Evolutionary conservation across 768 basidiomycete species (phyloP).

Genomic region (Lanmaoa rubissima): DNA sequence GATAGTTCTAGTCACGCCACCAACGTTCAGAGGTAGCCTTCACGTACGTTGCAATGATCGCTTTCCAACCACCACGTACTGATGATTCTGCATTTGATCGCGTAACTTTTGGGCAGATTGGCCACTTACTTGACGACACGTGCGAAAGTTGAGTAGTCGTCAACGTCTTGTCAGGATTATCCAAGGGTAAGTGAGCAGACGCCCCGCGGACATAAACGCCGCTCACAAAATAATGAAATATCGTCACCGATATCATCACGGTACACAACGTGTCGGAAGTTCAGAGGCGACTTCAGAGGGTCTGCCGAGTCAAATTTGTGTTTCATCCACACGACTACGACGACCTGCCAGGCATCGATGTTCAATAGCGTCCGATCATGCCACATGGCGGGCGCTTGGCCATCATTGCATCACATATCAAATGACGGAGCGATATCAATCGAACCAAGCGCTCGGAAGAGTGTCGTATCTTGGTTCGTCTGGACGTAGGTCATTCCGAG

Average conservation of each 20-base stretch:
- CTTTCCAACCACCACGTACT: conserved; percentile 2
- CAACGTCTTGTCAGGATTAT: background rate
- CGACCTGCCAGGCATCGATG: too few relatives aligned
- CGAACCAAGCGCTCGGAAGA: conserved; percentile 3
- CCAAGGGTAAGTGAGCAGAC: background rate
- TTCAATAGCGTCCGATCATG: background rate
- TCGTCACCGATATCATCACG: background rate
- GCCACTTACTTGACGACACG: background rate
- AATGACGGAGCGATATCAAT: background rate
- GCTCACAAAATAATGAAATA: conserved; percentile 4
- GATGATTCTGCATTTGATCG: background rate
- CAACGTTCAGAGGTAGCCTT: background rate
- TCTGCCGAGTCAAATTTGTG: background rate
- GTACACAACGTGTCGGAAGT: background rate
- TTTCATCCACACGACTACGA: background rate
- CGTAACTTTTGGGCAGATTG: background rate
- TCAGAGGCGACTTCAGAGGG: background rate
- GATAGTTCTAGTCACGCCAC: background rate
- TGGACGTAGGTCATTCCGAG: conserved; percentile 7
- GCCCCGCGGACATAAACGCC: background rate
- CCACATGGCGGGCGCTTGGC: background rate
- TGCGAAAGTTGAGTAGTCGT: background rate
- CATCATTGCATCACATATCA: background rate
- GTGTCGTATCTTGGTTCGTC: background rate
- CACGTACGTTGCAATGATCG: conserved; percentile 2